Percentiles rank a stretch among this genome's conserved stretches.
phyloP scores from a whole-genome alignment of 129 eudicot genomes.

The Flaveria brownii region DNA sequence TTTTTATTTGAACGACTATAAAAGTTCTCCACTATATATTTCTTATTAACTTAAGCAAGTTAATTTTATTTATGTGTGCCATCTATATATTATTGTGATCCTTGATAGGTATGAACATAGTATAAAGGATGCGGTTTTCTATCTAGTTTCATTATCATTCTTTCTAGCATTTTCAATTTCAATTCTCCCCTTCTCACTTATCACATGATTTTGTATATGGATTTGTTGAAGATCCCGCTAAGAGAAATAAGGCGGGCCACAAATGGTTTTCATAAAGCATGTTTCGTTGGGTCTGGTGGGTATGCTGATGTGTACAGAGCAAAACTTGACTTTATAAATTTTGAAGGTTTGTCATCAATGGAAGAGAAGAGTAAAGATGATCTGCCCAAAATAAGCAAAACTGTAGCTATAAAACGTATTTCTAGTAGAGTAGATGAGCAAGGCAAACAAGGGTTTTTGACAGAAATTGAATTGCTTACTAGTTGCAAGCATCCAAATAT shows the following conservation, averaged over 20 bases:
- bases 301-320: not conserved
- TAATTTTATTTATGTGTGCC: not conserved
- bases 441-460: not conserved
- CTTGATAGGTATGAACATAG: not conserved
- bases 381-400: not conserved
- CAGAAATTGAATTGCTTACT: conserved; percentile 7
- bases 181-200: not conserved
- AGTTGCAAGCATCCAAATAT: conserved; percentile 13
- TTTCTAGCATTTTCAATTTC: not conserved
- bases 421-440: no score
- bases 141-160: not conserved
- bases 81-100: not conserved
- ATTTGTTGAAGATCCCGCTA: not conserved
- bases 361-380: conserved; percentile 1
- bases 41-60: not conserved
- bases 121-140: not conserved
- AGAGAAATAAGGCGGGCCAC: conserved; percentile 8
- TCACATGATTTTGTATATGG: not conserved
- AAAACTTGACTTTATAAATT: not conserved
- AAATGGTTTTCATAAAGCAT: not conserved
- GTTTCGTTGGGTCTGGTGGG: not conserved
- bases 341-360: not conserved
- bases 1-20: no score
- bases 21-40: no score
- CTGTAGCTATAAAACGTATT: conserved; percentile 9